These are phyloP conservation scores for Botryotinia narcissicola DNA, from an alignment of 2,329 filamentous ascomycete genomes.

Conservation along the genomic window DNA sequence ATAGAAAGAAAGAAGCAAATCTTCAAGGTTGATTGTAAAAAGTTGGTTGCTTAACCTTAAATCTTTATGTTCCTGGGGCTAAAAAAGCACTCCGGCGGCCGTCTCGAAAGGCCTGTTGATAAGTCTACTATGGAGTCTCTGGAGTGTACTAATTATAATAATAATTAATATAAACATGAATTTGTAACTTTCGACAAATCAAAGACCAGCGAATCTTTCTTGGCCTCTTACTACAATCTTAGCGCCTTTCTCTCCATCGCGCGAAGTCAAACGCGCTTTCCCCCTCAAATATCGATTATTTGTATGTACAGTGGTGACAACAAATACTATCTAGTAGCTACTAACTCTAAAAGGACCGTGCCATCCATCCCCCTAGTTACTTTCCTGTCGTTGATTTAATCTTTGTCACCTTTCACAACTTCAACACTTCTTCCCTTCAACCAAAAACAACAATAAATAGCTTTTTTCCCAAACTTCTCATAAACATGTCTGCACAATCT, in stretches of 20 bases:
- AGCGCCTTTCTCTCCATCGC: neutral
- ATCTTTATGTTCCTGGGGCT: neutral
- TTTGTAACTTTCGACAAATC: neutral
- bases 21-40: neutral
- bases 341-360: neutral
- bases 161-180: neutral
- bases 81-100: neutral
- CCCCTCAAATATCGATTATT: neutral
- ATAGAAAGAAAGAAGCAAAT: neutral
- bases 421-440: neutral
- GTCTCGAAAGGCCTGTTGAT: neutral
- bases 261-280: neutral
- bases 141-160: neutral
- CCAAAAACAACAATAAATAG: neutral
- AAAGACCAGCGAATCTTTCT: neutral
- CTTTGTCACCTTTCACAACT: neutral
- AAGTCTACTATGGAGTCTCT: neutral
- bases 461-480: neutral
- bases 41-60: constrained; percentile 4
- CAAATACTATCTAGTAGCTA: neutral
- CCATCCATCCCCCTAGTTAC: neutral
- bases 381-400: constrained; percentile 1
- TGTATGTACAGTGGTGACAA: neutral
- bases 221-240: neutral
- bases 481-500: constrained; percentile 46